Evolutionary conservation across 192 early-diverging fungal species (phyloP).

Genomic region (Dispira parvispora): DNA sequence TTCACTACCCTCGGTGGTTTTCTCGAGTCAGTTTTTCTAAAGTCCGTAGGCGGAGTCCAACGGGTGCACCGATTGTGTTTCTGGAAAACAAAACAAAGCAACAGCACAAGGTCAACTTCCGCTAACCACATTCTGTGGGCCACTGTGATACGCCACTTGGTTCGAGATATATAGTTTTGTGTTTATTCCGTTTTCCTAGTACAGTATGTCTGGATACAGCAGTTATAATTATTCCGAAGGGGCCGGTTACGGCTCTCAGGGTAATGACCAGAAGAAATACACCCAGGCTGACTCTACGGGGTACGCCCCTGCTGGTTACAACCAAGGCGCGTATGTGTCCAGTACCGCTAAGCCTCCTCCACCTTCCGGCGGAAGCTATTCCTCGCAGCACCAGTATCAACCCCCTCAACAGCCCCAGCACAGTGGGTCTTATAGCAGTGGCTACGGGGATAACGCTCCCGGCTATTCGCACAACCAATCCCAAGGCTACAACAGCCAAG

Average conservation of each 20-base stretch:
- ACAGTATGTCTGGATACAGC: conserved; percentile 7
- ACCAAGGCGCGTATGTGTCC: conserved; percentile 9
- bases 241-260: conserved; percentile 7
- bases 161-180: too few species aligned
- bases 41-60: too few species aligned
- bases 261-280: neutral
- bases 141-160: too few species aligned
- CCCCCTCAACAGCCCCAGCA: neutral
- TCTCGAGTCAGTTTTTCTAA: too few species aligned
- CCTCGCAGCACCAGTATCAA: neutral
- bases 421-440: neutral
- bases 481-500: neutral
- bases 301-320: conserved; percentile 4
- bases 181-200: too few species aligned
- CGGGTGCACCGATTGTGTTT: too few species aligned
- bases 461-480: conserved; percentile 3
- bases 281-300: conserved; percentile 4
- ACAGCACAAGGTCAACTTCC: too few species aligned
- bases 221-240: conserved; percentile 10
- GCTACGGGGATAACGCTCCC: neutral
- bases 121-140: too few species aligned
- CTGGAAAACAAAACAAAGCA: too few species aligned
- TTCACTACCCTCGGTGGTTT: too few species aligned
- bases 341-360: conserved; percentile 8
- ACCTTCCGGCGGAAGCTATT: neutral